Evolutionary conservation across 805 yeast genomes (phyloP), one percentile per base, ranked within the genome.

Genomic region (Monosporozyma aquatica): DNA sequence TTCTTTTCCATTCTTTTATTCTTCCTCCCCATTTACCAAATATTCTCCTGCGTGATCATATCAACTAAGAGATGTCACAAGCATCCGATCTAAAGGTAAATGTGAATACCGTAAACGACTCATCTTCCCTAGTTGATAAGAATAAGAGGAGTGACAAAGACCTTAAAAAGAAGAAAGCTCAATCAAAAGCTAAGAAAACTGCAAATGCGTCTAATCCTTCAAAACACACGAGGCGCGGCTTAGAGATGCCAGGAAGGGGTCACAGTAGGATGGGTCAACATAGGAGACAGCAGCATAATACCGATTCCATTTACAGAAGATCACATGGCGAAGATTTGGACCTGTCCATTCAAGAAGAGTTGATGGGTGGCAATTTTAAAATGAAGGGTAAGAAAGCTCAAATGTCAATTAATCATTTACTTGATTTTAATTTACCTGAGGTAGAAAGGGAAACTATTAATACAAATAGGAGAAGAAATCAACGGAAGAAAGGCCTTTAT

Each of bases 371-470:
- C 37, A 52, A 55, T 15, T 56, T 57, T 35, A 63, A 58, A 41
- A 46, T 65, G 10, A 61, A 55, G 43, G 68, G 67, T 22, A 58
- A 67, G 39, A 67, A 67, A 51, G 71, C 70, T 21, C 71, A 65
- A 47, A 64, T 72, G 25, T 72, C 74, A 17, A 76, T 82, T 42
- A 78, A 80, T 50, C 89, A 83, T 61, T 64, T 83, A 43, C 58
- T 83, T 37, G 82, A 80, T 37, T 80, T 78, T 51, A 67, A 69
- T 32, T 54, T 72, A 14, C 74, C 76, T 6, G 70, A 69, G 43
- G 55, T 67, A 44, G 64, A 64, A 30, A 49, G 48, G 36, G 43
- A 45, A 35, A 38, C 42, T 21, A 37, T 48, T 29, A 25, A 46
- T 23, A 28, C 32, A 10, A 43, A 47, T 17, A 47, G 55, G 40